Base-by-base conservation (phyloP, 148 eudicot species). In the Rhododendron ovatum region DNA sequence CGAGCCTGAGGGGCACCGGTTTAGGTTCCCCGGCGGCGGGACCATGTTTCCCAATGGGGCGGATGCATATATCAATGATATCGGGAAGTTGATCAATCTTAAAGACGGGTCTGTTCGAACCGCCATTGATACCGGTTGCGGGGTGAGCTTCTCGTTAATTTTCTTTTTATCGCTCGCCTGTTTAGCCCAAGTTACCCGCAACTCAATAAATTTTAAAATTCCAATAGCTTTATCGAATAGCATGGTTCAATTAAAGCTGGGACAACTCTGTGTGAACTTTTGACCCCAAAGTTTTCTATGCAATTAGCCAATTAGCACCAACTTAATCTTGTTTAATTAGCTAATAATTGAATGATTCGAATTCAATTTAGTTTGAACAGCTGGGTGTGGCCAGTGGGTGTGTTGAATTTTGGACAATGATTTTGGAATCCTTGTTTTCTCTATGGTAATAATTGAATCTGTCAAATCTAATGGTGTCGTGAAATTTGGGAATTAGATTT, bases 111-210 rank as follows among this genome's bases (percentile, higher is more conserved):
- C 96, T 11, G 90, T 95, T 74, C 85, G 98, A 83, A 95, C 98
- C 30, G 97, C 98, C 85, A 89, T 95, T 88, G 98, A 95, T 88
- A 95, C 98, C 14, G 98, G 98, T 20, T 95, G 98, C 86, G 98
- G 98, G 94, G 98, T 95, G 91, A 87, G 91, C 28, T 78, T 39
- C 8, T 82, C 45, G 7, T 41, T 7, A 41, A 41, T 41, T 13
- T 2, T 47, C n/a, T 11, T 12, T 2, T n/a, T 78, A 0, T 43
- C 0, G 12, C 11, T 9, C 48, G 48, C 12, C 12, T 47, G 2
- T 7, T 47, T 0, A 47, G 2, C 12, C 50, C 0, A 47, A 47
- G 0, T 51, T 51, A 51, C 55, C 4, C 55, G 10, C 3, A 13
- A 51, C 55, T 51, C 4, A 0, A 11, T 2, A 13, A 51, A 2